Evolutionary conservation across 805 yeast species (phyloP).

Genomic region (Spathaspora girioi): DNA sequence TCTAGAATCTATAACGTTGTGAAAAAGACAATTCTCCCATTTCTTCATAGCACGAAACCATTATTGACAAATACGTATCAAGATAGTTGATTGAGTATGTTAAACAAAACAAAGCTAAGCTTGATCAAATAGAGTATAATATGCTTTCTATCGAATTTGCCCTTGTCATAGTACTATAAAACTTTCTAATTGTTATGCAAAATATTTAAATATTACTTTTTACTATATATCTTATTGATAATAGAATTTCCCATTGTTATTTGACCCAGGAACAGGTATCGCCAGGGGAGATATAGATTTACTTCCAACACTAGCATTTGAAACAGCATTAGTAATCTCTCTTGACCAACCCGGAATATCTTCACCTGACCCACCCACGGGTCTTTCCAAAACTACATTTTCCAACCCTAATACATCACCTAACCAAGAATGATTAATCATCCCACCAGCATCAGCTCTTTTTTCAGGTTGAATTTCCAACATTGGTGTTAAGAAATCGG

Average conservation of each 20-base stretch:
- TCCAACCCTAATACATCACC: conserved; percentile 76
- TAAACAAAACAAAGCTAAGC: too few relatives aligned
- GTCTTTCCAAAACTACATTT: conserved; percentile 65
- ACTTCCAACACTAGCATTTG: not conserved
- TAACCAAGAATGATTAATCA: conserved; percentile 84
- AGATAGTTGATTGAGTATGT: too few relatives aligned
- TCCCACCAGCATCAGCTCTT: conserved; percentile 95
- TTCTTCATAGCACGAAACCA: too few relatives aligned
- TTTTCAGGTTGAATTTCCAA: conserved; percentile 68
- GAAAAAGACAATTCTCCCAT: too few relatives aligned
- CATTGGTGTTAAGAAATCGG: conserved; percentile 84
- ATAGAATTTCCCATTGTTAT: not conserved
- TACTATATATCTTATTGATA: not conserved
- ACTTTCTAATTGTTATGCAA: not conserved
- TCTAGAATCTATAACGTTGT: too few relatives aligned
- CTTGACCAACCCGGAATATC: conserved; percentile 90
- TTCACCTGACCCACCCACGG: conserved; percentile 74
- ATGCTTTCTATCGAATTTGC: too few relatives aligned
- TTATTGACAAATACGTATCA: too few relatives aligned
- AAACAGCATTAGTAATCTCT: conserved; percentile 42
- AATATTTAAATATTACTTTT: not conserved
- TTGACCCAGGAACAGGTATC: not conserved
- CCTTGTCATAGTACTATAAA: too few relatives aligned
- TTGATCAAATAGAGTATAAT: too few relatives aligned
- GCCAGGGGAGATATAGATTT: not conserved